phyloP scores from a whole-genome alignment of 2,329 filamentous ascomycete genomes.

The Colletotrichum sublineola region DNA sequence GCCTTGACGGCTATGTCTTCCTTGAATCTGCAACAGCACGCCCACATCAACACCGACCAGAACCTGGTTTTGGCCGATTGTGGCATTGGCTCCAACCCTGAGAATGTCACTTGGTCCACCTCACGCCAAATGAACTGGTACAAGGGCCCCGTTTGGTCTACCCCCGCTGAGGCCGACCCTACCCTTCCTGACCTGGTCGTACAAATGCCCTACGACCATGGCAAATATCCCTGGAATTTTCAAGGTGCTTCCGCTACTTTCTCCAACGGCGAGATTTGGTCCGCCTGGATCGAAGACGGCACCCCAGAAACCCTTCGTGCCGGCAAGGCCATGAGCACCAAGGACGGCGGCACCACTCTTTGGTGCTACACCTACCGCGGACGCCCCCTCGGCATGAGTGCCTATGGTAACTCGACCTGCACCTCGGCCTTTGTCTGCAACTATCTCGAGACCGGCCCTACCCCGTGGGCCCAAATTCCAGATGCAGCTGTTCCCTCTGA shows the following conservation, averaged over 20 bases:
- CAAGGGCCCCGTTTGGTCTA: constrained; percentile 54
- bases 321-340: constrained; percentile 56
- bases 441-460: constrained; percentile 47
- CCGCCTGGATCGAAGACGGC: constrained; percentile 57
- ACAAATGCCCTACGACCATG: constrained; percentile 55
- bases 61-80: constrained; percentile 58
- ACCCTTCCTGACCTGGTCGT: constrained; percentile 55
- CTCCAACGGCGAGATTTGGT: constrained; percentile 56
- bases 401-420: constrained; percentile 56
- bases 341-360: constrained; percentile 55
- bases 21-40: constrained; percentile 44
- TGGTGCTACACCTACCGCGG: constrained; percentile 59
- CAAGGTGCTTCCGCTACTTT: constrained; percentile 55
- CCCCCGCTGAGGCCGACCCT: constrained; percentile 51
- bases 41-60: constrained; percentile 48
- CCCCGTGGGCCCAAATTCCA: constrained; percentile 24
- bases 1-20: constrained; percentile 30
- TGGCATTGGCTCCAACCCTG: constrained; percentile 57
- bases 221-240: constrained; percentile 56
- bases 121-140: constrained; percentile 62
- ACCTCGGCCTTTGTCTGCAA: constrained; percentile 59
- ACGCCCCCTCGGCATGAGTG: constrained; percentile 54
- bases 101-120: constrained; percentile 56
- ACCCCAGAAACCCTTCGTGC: constrained; percentile 57
- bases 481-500: not conserved